Evolutionary conservation across 1,284 basidiomycete genomes (phyloP), one percentile per base, ranked within the genome.

Genomic region (Neonothopanus nambi): DNA sequence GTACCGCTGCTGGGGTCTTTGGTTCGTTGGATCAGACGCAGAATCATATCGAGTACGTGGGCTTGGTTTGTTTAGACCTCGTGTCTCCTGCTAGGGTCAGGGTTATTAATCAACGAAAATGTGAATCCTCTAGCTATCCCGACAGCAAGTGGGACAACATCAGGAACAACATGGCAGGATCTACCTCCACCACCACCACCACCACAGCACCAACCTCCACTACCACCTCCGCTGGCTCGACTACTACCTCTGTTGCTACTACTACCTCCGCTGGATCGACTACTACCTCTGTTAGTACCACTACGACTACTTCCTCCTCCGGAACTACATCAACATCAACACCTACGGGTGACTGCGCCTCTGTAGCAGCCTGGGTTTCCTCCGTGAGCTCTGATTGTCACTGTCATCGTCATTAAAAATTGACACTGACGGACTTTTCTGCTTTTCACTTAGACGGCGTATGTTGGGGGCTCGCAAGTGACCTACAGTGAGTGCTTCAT

Each of bases 91-190:
- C 21, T 35, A 18, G 3, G 42, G n/a, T n/a, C n/a, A n/a, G n/a
- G n/a, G n/a, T n/a, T n/a, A n/a, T n/a, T n/a, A n/a, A n/a, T n/a
- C n/a, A n/a, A n/a, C n/a, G n/a, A n/a, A 17, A 42, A 28, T 18
- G 21, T 23, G 17, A 5, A 15, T 24, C 42, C 13, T 33, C 3
- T 56, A 85, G 82, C 61, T 87, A 73, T 68, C 85, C 85, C 2
- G 72, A 77, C 59, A 86, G 83, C 69, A 82, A 83, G 61, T 88
- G 81, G 80, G 81, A 83, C 66, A 88, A 88, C 63, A 77, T 88
- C 58, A 75, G 76, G 20, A 78, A 70, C 65, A 84, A 85, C 67
- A 85, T 88, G 78, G 77, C 74, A 36, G 61, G 65, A n/a, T 58
- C 59, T 33, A 57, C 59, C 7, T 54, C 63, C 15, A 60, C 66